Conservation (phyloP, 2,329 filamentous ascomycete genomes). For the Cadophora sp. region DNA sequence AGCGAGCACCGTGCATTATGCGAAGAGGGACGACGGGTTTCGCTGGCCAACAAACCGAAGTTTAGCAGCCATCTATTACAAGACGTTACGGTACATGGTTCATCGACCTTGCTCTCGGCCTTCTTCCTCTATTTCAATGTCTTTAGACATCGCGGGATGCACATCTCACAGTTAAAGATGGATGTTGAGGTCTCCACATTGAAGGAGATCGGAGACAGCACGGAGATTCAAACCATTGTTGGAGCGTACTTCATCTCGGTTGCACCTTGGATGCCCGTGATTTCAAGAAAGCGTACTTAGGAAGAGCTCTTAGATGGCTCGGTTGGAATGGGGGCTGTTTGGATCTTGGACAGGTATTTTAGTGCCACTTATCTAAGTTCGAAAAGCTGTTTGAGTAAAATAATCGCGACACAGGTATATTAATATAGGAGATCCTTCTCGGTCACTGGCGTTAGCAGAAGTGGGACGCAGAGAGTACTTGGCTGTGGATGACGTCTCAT, state of each 20-base stretch:
- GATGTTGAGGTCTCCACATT: slow-evolving; percentile 14
- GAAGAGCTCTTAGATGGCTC: slow-evolving; percentile 33
- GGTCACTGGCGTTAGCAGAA: too few relatives aligned
- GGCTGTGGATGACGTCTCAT: too few relatives aligned
- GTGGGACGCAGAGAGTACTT: too few relatives aligned
- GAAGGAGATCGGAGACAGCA: slow-evolving; percentile 6
- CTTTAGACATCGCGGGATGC: slow-evolving; percentile 5
- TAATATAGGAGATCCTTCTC: too few relatives aligned
- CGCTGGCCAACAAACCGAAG: not conserved
- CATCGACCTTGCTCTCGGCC: slow-evolving; percentile 8
- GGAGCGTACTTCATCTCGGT: slow-evolving; percentile 31
- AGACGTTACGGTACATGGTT: not conserved
- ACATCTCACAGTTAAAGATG: slow-evolving; percentile 9
- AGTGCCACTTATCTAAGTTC: too few relatives aligned
- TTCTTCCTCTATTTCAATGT: slow-evolving; percentile 23
- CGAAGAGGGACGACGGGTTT: not conserved
- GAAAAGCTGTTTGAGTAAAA: too few relatives aligned
- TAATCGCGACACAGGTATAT: too few relatives aligned
- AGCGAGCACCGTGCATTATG: slow-evolving; percentile 16
- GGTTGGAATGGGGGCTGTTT: slow-evolving; percentile 29
- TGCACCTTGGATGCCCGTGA: slow-evolving; percentile 39
- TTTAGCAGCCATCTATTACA: not conserved
- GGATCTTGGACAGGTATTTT: too few relatives aligned
- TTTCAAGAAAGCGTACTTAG: slow-evolving; percentile 40
- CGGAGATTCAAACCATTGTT: slow-evolving; percentile 26